phyloP scores from a whole-genome alignment of 169 alveolate genomes.

The Plasmodium fragile region DNA sequence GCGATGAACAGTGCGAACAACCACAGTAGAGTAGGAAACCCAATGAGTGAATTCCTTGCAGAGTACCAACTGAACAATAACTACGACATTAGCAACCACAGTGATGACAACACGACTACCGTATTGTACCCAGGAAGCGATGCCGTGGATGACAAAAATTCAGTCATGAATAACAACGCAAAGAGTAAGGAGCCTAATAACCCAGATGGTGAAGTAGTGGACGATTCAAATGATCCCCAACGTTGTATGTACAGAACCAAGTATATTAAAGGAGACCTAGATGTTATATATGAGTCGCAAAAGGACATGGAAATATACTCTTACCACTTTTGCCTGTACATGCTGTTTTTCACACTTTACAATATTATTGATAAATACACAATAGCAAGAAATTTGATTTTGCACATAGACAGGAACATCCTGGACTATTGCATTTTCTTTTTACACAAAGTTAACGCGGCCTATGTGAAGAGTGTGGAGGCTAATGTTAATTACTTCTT shows the following conservation, averaged over 20 bases:
- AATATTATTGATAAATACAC: constrained; percentile 53
- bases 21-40: not conserved
- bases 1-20: not conserved
- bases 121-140: constrained; percentile 11
- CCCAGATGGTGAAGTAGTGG: not conserved
- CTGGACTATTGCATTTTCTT: constrained; percentile 72
- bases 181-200: not conserved
- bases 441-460: constrained; percentile 64
- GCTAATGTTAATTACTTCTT: constrained; percentile 36
- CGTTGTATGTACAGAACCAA: constrained; percentile 19
- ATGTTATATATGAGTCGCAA: constrained; percentile 62
- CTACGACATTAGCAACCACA: constrained; percentile 54
- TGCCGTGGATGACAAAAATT: constrained; percentile 31
- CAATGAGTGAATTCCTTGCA: not conserved
- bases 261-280: constrained; percentile 65
- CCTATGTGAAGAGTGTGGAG: constrained; percentile 49
- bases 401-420: constrained; percentile 75
- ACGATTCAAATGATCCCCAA: constrained; percentile 15
- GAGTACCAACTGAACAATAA: constrained; percentile 17
- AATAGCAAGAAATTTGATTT: constrained; percentile 64
- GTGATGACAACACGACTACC: constrained; percentile 54
- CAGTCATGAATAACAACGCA: not conserved
- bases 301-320: constrained; percentile 76
- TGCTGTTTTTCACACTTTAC: constrained; percentile 66
- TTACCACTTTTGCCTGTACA: constrained; percentile 69